Percentiles rank a stretch among this genome's conserved stretches.
Conservation (phyloP, 1,284 basidiomycete genomes). For the Volvariella surrecta region DNA sequence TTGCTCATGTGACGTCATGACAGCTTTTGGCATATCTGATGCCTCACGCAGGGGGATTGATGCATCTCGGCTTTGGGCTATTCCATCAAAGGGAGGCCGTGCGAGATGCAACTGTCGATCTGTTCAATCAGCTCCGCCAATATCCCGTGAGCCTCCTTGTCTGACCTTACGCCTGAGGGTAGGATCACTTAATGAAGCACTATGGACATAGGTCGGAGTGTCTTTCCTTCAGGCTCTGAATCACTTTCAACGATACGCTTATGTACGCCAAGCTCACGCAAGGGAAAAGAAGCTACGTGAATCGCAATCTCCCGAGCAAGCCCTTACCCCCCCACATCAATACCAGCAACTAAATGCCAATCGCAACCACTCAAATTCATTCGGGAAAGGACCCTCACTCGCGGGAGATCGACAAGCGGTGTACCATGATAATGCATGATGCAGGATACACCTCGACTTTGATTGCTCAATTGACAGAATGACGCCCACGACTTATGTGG, state of each 20-base stretch:
- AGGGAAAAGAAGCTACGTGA: conserved; percentile 28
- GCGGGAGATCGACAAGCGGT: conserved; percentile 19
- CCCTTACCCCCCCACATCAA: conserved; percentile 12
- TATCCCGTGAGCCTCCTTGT: conserved; percentile 52
- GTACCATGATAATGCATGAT: conserved; percentile 5
- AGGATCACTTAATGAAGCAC: conserved; percentile 8
- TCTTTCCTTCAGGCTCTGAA: conserved; percentile 82
- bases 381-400: conserved; percentile 14
- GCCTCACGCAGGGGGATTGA: conserved; percentile 74
- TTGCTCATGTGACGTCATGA: neutral
- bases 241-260: conserved; percentile 86
- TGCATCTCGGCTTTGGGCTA: conserved; percentile 81
- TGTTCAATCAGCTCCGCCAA: conserved; percentile 71
- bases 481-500: too few relatives aligned
- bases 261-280: conserved; percentile 64
- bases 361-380: conserved; percentile 21
- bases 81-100: conserved; percentile 79
- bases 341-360: conserved; percentile 12
- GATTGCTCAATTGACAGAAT: too few relatives aligned
- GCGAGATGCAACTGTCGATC: conserved; percentile 73
- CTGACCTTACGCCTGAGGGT: conserved; percentile 2
- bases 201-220: conserved; percentile 61
- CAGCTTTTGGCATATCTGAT: conserved; percentile 77
- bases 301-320: too few relatives aligned
- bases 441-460: too few relatives aligned